A percentile compares a stretch with the other conserved stretches of the same genome.
These are phyloP conservation scores for Theobroma grandiflorum DNA, from an alignment of 441 rosid species.

Conservation along the genomic window DNA sequence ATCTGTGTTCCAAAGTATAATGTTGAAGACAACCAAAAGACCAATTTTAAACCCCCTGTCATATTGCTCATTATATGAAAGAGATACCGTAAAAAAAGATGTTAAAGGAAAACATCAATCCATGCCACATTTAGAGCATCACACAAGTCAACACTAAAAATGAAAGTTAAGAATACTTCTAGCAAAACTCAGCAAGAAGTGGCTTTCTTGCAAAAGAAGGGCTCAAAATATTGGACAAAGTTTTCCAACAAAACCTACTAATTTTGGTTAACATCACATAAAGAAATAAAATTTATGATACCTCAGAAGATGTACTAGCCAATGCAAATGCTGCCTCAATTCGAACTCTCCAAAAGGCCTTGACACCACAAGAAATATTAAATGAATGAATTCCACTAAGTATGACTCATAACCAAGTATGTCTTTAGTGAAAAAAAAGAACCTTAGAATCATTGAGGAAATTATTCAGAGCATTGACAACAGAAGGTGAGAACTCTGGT, in stretches of 20 bases:
- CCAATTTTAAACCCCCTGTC: background rate
- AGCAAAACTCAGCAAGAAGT: constrained; percentile 5
- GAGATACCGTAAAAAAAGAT: background rate
- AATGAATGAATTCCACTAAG: constrained; percentile 19
- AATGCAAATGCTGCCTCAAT: constrained; percentile 97
- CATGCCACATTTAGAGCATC: background rate
- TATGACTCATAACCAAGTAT: constrained; percentile 28
- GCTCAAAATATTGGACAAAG: background rate
- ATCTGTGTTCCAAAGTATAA: background rate
- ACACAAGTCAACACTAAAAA: background rate
- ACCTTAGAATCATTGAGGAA: constrained; percentile 92
- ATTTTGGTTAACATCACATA: background rate
- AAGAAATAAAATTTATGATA: constrained; percentile 36
- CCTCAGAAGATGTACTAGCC: constrained; percentile 94
- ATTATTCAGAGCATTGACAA: constrained; percentile 82
- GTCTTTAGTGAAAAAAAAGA: constrained; percentile 31
- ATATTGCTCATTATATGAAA: background rate
- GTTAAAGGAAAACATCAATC: background rate
- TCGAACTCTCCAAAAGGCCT: constrained; percentile 99
- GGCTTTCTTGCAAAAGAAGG: background rate
- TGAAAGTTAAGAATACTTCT: background rate
- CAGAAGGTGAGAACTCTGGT: constrained; percentile 81
- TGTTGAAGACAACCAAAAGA: background rate
- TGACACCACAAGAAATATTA: constrained; percentile 31
- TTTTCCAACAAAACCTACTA: background rate